A percentile compares a stretch with the other conserved stretches of the same genome.
These are phyloP conservation scores for Phytophthora ramorum DNA, from an alignment of 352 stramenopile species.

Conservation along the genomic window DNA sequence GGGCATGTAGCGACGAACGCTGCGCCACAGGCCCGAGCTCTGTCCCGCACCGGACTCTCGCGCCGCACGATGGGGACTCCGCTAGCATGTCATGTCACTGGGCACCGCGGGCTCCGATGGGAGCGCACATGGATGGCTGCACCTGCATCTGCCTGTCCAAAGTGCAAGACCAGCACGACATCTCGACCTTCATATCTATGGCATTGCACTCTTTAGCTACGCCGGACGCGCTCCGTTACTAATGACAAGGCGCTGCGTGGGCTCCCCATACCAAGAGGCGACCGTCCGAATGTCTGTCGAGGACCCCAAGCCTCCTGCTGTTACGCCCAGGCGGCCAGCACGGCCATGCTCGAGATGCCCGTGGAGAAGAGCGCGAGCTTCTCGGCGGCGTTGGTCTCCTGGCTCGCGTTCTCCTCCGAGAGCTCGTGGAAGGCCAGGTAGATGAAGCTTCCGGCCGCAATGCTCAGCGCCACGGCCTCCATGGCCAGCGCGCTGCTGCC, in stretches of 20 bases:
- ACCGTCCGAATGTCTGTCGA: conserved; percentile 1
- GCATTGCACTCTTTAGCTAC: neutral
- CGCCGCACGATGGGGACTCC: too few relatives aligned
- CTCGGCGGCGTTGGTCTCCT: conserved; percentile 46
- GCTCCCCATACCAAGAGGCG: conserved; percentile 17
- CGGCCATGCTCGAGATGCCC: conserved; percentile 57
- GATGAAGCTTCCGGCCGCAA: conserved; percentile 72
- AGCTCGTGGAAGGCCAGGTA: conserved; percentile 76
- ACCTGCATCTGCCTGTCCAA: too few relatives aligned
- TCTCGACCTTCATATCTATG: conserved; percentile 17
- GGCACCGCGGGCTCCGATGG: too few relatives aligned
- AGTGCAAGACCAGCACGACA: conserved; percentile 9
- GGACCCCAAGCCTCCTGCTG: conserved; percentile 10
- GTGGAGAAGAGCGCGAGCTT: conserved; percentile 64
- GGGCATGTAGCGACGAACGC: too few relatives aligned
- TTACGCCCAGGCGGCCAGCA: conserved; percentile 57
- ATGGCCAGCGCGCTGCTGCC: conserved; percentile 47
- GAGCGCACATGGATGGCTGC: too few relatives aligned
- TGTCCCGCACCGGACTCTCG: too few relatives aligned
- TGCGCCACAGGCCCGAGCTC: too few relatives aligned
- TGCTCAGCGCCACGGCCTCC: conserved; percentile 49
- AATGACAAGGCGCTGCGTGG: conserved; percentile 4
- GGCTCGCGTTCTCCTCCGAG: conserved; percentile 55
- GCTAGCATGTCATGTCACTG: too few relatives aligned
- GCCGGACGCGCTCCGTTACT: conserved; percentile 10